A percentile compares a stretch with the other conserved stretches of the same genome.
Evolutionary conservation across 1,284 basidiomycete species (phyloP).

Genomic region (Chiua sp.): DNA sequence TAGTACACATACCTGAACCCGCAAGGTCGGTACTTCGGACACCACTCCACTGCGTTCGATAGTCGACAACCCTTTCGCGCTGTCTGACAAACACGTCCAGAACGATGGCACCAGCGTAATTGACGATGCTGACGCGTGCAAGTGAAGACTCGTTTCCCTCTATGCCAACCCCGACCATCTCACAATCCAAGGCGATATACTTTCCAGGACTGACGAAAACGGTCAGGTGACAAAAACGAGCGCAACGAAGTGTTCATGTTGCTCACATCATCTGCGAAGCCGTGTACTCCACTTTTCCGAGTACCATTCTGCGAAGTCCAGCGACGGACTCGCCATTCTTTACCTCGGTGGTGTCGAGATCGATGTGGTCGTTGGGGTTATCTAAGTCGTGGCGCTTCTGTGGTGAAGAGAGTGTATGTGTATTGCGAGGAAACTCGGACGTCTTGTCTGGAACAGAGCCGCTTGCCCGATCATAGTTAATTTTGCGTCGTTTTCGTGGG

Average conservation of each 20-base stretch:
- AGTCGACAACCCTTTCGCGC: conserved; percentile 91
- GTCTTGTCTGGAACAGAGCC: neutral
- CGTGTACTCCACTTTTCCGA: conserved; percentile 50
- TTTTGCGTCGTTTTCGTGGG: conserved; percentile 41
- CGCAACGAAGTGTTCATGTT: neutral
- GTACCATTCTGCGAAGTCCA: conserved; percentile 55
- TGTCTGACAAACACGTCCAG: conserved; percentile 91
- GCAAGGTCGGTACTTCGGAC: conserved; percentile 81
- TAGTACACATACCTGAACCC: conserved; percentile 49
- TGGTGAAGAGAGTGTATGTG: neutral
- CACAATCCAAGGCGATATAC: conserved; percentile 90
- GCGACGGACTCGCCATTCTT: conserved; percentile 56
- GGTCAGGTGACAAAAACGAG: neutral
- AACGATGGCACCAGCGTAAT: conserved; percentile 84
- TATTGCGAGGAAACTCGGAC: conserved; percentile 3
- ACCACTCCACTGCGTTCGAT: conserved; percentile 92
- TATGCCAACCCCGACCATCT: conserved; percentile 96
- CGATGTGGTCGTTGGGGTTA: conserved; percentile 12
- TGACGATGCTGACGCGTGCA: conserved; percentile 92
- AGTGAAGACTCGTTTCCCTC: conserved; percentile 82
- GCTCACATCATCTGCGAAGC: conserved; percentile 53
- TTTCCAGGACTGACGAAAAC: conserved; percentile 64
- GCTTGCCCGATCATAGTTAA: conserved; percentile 17
- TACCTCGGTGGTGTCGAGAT: conserved; percentile 30
- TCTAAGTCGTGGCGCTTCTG: neutral